These are phyloP conservation scores for Ophiostoma ulmi DNA, from an alignment of 2,329 filamentous ascomycete species.

Conservation along the genomic window DNA sequence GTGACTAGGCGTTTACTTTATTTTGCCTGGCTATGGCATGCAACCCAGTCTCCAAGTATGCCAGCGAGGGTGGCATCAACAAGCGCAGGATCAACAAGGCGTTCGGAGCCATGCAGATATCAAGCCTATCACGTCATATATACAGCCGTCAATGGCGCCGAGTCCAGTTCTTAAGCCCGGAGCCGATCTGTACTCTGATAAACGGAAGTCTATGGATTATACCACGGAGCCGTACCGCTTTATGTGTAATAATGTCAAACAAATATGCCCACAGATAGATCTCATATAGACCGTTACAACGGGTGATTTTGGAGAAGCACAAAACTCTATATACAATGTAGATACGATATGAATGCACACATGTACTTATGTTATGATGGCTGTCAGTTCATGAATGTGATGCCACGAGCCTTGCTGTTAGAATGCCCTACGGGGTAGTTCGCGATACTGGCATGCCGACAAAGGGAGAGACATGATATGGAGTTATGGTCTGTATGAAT, in stretches of 20 bases:
- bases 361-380: neutral
- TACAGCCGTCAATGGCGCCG: neutral
- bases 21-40: neutral
- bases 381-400: neutral
- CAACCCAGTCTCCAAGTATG: neutral
- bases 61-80: neutral
- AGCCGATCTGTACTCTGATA: neutral
- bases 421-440: neutral
- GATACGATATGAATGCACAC: too few species aligned
- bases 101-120: neutral
- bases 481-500: neutral
- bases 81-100: conserved; percentile 1
- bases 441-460: neutral
- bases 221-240: neutral
- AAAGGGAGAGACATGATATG: neutral
- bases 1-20: neutral
- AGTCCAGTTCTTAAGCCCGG: neutral
- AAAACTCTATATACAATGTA: neutral
- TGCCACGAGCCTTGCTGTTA: neutral
- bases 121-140: neutral
- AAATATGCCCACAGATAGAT: neutral
- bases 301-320: neutral
- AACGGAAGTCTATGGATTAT: neutral
- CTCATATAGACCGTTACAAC: neutral
- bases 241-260: too few species aligned